Base-by-base conservation (phyloP, 2,329 filamentous ascomycete species). In the Beauveria varroae region DNA sequence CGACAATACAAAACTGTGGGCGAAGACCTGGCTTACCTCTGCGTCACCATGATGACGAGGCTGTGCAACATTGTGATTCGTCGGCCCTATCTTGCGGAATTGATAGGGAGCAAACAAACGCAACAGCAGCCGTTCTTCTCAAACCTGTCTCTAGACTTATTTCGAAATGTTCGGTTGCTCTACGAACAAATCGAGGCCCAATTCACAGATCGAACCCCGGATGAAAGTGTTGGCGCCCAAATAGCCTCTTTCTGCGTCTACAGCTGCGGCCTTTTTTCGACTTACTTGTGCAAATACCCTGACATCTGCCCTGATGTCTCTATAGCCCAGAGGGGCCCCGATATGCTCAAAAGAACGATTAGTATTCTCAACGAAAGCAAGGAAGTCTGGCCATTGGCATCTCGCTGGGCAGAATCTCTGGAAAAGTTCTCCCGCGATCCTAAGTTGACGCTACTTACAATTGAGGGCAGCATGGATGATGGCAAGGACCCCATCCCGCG, bases 31-130 rank as follows among this genome's bases (percentile, higher is more conserved):
- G 80, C 78, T 1, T 85, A 84, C 67, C 73, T 84, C 12, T 79
- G 79, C 47, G 76, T 83, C 5, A 83, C 81, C 4, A 83, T 83
- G 73, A 78, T 81, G 59, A 76, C 80, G 2, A 76, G 81, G 3
- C 75, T 85, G 5, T 84, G 81, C 67, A 82, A 84, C 62, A 83
- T 85, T 59, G 77, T 85, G 16, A 70, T 83, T 24, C 77, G 82
- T 20, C 79, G 80, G 59, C 76, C 80, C n/a, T 83, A 83, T 65
- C 67, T 84, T 49, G 71, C 75, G 52, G 77, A 82, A 34, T 78
- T 81, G 64, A 75, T 81, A 49, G 75, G 74, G 5, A 66, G 74
- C 40, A 73, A 76, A 20, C 74, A 79, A 24, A 68, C 72, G 1
- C 67, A 69, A 5, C 63, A 72, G 64, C 67, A 74, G 47, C 63